Evolutionary conservation across 768 basidiomycete genomes (phyloP).

Genomic region (Phaeotremella fagi): DNA sequence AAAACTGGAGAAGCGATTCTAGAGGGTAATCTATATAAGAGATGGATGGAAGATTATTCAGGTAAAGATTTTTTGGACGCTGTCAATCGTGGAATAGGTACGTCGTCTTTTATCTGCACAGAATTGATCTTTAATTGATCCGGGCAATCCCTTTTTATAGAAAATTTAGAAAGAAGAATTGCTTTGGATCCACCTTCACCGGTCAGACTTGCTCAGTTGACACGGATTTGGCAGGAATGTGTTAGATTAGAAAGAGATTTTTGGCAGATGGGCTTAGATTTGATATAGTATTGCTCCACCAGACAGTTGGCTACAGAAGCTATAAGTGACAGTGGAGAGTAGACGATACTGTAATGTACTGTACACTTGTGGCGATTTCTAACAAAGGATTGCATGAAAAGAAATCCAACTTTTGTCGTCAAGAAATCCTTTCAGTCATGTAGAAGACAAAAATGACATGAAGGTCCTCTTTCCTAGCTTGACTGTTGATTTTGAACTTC

Average conservation of each 20-base stretch:
- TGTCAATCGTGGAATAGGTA: constrained; percentile 69
- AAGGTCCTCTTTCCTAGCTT: too few relatives aligned
- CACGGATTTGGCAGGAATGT: constrained; percentile 68
- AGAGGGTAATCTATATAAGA: constrained; percentile 67
- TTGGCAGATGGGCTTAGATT: constrained; percentile 68
- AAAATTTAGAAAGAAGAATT: constrained; percentile 66
- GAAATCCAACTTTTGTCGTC: too few relatives aligned
- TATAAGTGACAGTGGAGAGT: too few relatives aligned
- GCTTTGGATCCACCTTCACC: constrained; percentile 62
- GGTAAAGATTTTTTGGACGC: constrained; percentile 67
- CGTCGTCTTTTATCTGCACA: constrained; percentile 31
- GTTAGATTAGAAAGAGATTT: constrained; percentile 74
- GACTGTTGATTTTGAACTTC: too few relatives aligned
- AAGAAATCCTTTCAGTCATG: too few relatives aligned
- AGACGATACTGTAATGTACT: too few relatives aligned
- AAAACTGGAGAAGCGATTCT: constrained; percentile 56
- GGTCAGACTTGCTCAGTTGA: constrained; percentile 61
- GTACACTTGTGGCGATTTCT: too few relatives aligned
- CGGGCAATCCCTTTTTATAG: constrained; percentile 53
- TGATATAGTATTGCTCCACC: too few relatives aligned
- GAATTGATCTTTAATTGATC: neutral
- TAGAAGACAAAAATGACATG: too few relatives aligned
- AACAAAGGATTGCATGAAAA: too few relatives aligned
- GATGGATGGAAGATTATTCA: constrained; percentile 61
- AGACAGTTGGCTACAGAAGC: too few relatives aligned